Percentiles rank a stretch among this genome's conserved stretches.
phyloP scores from a whole-genome alignment of 2,329 filamentous ascomycete species.

The Colletotrichum scovillei region DNA sequence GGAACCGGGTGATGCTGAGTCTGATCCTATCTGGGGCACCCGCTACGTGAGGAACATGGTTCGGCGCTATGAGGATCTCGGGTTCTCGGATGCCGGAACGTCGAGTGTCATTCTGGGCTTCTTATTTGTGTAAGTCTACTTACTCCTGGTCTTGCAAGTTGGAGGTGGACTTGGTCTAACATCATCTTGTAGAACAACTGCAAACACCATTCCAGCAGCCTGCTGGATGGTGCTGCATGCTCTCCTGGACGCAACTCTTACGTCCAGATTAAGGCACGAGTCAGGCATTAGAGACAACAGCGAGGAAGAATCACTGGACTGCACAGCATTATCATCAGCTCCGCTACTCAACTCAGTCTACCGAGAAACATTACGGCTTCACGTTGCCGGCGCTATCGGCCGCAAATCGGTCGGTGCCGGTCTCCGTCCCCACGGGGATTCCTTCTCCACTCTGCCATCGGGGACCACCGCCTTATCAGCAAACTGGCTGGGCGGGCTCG shows the following conservation, averaged over 20 bases:
- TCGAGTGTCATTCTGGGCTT: slow-evolving; percentile 20
- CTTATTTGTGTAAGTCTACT: slow-evolving; percentile 25
- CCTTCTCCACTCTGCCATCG: neutral
- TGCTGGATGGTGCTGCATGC: slow-evolving; percentile 24
- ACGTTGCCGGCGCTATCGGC: slow-evolving; percentile 13
- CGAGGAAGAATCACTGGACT: neutral
- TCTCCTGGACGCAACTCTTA: slow-evolving; percentile 6
- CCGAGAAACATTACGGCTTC: slow-evolving; percentile 18
- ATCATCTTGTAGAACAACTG: slow-evolving; percentile 18
- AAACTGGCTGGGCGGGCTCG: slow-evolving; percentile 24
- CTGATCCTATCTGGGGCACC: slow-evolving; percentile 21
- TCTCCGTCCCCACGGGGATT: neutral
- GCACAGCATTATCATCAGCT: neutral
- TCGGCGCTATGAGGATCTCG: slow-evolving; percentile 18
- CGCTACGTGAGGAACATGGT: slow-evolving; percentile 28
- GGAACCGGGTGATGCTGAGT: neutral
- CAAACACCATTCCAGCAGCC: slow-evolving; percentile 23
- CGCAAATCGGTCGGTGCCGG: neutral
- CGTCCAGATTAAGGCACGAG: slow-evolving; percentile 8
- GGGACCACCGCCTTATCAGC: slow-evolving; percentile 2
- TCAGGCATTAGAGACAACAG: neutral
- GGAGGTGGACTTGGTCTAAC: too few relatives aligned
- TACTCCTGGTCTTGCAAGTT: too few relatives aligned
- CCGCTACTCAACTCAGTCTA: slow-evolving; percentile 30
- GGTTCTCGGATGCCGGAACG: slow-evolving; percentile 15